Evolutionary conservation across 805 yeast genomes (phyloP), one percentile per base, ranked within the genome.

Genomic region (Suhomyces pyralidae): DNA sequence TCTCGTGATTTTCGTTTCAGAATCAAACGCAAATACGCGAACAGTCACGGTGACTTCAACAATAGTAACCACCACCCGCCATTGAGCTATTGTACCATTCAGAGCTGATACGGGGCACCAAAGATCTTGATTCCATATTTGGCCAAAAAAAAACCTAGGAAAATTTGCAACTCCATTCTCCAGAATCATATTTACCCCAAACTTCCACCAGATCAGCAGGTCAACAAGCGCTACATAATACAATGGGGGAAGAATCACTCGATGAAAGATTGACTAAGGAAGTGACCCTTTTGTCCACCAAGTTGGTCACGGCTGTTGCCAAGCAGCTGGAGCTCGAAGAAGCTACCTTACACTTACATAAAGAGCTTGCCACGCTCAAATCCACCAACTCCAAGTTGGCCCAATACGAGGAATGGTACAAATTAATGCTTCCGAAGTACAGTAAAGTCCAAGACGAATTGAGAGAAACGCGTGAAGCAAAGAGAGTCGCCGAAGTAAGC

Each of bases 281-380:
- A 67, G 81, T 84, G 51, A 73, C 84, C 5, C 65, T 79, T 24
- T 65, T 84, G 44, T 82, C 86, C 15, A 84, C 88, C 2, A 80
- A 79, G 62, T 70, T 84, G 51, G 80, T 84, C 36, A 84, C 85
- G 30, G 81, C 85, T 17, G 79, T 83, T 6, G 83, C 81, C 53
- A 80, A 77, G 55, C 85, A 80, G 66, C 78, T 81, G 51, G 77
- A 71, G 40, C 62, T 84, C 54, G 88, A 83, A 58, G 84, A 80
- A 54, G 71, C 74, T 45, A 58, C 81, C 3, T 62, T 70, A 2
- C 71, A 62, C 15, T 63, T 73, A 45, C 77, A 74, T 45, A 63
- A 64, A 68, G 79, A 68, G 66, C 65, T 64, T 63, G 56, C 58
- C 58, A 57, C 51, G 56, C 59, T 61, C 58, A 65, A 63, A 58